Evolutionary conservation across 306 rosid genomes (phyloP).

Genomic region (Oxytropis ochrocephala): DNA sequence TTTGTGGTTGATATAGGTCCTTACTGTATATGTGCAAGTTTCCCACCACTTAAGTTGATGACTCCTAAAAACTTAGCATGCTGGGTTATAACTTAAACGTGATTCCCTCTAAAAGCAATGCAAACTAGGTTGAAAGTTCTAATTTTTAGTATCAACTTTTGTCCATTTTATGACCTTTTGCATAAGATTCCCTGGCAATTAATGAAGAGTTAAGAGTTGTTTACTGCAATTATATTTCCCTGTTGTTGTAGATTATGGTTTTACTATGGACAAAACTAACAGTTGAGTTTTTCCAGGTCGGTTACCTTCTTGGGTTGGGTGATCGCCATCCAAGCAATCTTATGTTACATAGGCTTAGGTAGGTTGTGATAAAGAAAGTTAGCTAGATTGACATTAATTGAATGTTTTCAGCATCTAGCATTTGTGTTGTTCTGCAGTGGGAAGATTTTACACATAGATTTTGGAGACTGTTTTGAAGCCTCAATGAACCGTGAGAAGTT

Average conservation of each 20-base stretch:
- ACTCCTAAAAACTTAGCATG: not conserved
- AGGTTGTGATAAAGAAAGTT: constrained; percentile 19
- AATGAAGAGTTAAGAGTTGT: not conserved
- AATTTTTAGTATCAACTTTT: not conserved
- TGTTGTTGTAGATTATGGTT: not conserved
- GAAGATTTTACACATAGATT: constrained; percentile 95
- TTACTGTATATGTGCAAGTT: not conserved
- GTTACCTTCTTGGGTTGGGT: constrained; percentile 98
- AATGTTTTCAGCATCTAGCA: constrained; percentile 18
- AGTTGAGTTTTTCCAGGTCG: constrained; percentile 53
- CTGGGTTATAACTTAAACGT: too few relatives aligned
- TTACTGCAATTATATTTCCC: not conserved
- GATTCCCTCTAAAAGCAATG: not conserved
- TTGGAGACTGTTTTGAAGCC: constrained; percentile 98
- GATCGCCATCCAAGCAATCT: constrained; percentile 99
- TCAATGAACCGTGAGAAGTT: constrained; percentile 97
- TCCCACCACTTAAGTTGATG: not conserved
- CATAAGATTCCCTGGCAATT: not conserved
- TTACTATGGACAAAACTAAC: not conserved
- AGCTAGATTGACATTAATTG: not conserved
- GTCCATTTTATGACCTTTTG: not conserved
- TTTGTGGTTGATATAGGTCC: not conserved
- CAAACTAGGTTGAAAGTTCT: constrained; percentile 1
- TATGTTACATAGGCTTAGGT: constrained; percentile 90
- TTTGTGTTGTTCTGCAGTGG: constrained; percentile 54